These are phyloP conservation scores for Quercus mongolica DNA, from an alignment of 306 rosid genomes.

Conservation along the genomic window DNA sequence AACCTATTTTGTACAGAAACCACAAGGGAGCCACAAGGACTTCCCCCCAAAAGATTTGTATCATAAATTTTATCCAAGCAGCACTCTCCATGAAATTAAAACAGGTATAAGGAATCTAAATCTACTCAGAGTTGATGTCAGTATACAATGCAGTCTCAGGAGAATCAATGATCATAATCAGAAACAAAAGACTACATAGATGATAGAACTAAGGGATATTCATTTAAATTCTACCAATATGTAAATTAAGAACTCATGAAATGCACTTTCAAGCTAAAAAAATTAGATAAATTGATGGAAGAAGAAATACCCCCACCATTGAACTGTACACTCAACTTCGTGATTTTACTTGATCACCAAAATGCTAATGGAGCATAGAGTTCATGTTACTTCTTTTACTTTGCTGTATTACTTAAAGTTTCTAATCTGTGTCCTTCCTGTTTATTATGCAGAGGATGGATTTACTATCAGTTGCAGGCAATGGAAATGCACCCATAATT, in stretches of 20 bases:
- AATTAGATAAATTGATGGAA: not conserved
- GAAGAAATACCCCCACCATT: not conserved
- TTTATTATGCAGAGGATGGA: constrained; percentile 32
- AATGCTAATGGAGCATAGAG: not conserved
- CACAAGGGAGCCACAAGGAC: constrained; percentile 9
- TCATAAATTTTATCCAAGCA: constrained; percentile 1
- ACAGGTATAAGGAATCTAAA: constrained; percentile 18
- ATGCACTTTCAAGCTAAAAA: not conserved
- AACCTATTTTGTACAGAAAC: constrained; percentile 34
- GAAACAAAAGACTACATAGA: not conserved
- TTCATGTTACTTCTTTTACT: not conserved
- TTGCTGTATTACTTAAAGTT: not conserved
- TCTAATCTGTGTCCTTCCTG: not conserved
- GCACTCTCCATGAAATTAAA: constrained; percentile 21
- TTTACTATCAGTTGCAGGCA: constrained; percentile 21
- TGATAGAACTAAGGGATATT: not conserved
- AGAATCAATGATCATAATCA: not conserved
- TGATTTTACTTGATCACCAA: not conserved
- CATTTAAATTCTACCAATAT: not conserved
- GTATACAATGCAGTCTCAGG: not conserved
- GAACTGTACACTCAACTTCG: not conserved
- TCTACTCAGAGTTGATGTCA: not conserved
- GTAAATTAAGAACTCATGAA: not conserved
- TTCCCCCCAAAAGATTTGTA: constrained; percentile 2
- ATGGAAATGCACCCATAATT: constrained; percentile 15